These are phyloP conservation scores for Cladorrhinum sp. DNA, from an alignment of 2,329 filamentous ascomycete species.

Conservation along the genomic window DNA sequence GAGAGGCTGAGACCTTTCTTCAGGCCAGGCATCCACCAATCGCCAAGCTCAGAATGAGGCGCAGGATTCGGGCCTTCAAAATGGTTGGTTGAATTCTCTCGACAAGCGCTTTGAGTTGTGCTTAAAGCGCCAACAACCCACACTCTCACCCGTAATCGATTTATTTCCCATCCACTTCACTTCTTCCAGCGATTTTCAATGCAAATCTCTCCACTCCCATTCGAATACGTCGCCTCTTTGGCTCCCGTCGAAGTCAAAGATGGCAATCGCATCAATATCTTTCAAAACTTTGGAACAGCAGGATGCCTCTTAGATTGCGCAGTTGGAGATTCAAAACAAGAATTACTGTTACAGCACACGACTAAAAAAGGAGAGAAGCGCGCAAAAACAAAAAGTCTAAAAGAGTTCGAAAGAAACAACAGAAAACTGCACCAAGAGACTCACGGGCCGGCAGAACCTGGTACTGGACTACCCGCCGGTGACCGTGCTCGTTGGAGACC, in stretches of 20 bases:
- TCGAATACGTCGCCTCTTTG: not conserved
- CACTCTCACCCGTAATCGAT: no score
- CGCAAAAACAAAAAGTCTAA: no score
- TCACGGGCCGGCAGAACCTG: not conserved
- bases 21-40: no score
- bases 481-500: not conserved
- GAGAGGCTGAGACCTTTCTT: no score
- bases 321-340: not conserved
- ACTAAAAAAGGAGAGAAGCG: not conserved
- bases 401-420: no score
- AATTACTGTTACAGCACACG: not conserved
- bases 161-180: no score
- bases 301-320: not conserved
- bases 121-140: no score
- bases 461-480: not conserved
- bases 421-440: not conserved
- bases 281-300: not conserved
- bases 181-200: not conserved
- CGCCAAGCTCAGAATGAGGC: no score
- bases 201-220: not conserved
- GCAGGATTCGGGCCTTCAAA: no score
- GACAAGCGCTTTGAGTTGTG: no score
- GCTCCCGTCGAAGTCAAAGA: not conserved
- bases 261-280: not conserved
- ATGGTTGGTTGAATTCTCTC: no score